Percentiles rank a stretch among this genome's conserved stretches.
Evolutionary conservation across 164 flowering plant genomes (phyloP).

Genomic region (Sedum album): DNA sequence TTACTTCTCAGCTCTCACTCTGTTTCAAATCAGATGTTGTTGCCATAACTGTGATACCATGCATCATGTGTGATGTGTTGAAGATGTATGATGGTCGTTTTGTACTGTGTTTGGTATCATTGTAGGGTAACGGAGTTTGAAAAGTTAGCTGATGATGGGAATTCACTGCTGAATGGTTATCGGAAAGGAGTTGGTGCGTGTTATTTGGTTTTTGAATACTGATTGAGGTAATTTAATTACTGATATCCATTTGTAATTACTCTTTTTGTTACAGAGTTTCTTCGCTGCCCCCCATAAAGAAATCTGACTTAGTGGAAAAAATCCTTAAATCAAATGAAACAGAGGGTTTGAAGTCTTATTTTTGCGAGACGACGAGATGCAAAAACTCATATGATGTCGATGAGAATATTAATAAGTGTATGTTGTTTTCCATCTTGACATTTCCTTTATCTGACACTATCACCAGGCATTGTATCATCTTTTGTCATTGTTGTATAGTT

Average conservation of each 20-base stretch:
- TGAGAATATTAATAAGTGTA: slow-evolving; percentile 49
- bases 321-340: slow-evolving; percentile 43
- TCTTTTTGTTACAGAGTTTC: slow-evolving; percentile 27
- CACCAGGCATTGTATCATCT: not conserved
- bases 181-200: not conserved
- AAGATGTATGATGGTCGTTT: not conserved
- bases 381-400: slow-evolving; percentile 24
- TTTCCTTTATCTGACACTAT: slow-evolving; percentile 1
- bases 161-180: not conserved
- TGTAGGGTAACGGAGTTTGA: not conserved
- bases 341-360: slow-evolving; percentile 39
- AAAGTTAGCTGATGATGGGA: not conserved
- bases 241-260: not conserved
- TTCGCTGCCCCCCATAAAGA: slow-evolving; percentile 40
- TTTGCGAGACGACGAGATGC: slow-evolving; percentile 35
- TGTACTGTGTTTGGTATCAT: not conserved
- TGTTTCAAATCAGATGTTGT: not conserved
- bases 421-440: slow-evolving; percentile 14
- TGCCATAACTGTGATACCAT: not conserved
- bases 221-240: not conserved
- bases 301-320: slow-evolving; percentile 32
- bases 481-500: not conserved
- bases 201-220: not conserved
- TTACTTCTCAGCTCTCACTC: not conserved
- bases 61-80: not conserved